A percentile compares a stretch with the other conserved stretches of the same genome.
phyloP scores from a whole-genome alignment of 2,329 filamentous ascomycete genomes.

The Alternaria sp. region DNA sequence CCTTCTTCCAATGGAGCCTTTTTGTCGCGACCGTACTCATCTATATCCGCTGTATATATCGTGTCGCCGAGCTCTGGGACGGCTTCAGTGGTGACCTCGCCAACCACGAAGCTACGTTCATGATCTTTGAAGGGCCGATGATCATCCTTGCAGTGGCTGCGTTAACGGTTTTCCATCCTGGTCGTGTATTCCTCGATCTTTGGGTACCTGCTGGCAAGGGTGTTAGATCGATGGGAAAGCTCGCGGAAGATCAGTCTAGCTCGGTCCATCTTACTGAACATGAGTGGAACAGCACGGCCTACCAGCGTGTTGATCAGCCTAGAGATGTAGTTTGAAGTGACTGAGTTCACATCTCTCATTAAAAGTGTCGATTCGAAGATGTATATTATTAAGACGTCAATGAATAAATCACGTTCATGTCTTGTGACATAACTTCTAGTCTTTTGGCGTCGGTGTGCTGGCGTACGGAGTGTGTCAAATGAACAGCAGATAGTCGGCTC shows the following conservation, averaged over 20 bases:
- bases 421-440: not conserved
- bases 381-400: not conserved
- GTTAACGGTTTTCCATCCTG: no score
- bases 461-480: not conserved
- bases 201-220: no score
- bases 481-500: not conserved
- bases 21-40: conserved; percentile 54
- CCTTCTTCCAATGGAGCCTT: conserved; percentile 35
- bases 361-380: not conserved
- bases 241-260: conserved; percentile 13
- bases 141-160: no score
- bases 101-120: conserved; percentile 58
- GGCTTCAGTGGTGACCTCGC: conserved; percentile 56
- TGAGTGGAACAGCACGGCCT: conserved; percentile 23
- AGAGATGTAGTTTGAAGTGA: not conserved
- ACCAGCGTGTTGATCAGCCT: conserved; percentile 17
- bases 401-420: not conserved
- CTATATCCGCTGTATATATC: conserved; percentile 57
- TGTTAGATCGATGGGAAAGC: conserved; percentile 20
- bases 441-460: not conserved
- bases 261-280: conserved; percentile 18
- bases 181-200: no score
- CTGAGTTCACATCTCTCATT: not conserved
- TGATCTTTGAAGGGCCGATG: conserved; percentile 60
- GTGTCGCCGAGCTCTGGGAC: conserved; percentile 57